Percentiles rank a stretch among this genome's conserved stretches.
Evolutionary conservation across 1,284 basidiomycete species (phyloP).

Genomic region (Ceratobasidium papillatum): DNA sequence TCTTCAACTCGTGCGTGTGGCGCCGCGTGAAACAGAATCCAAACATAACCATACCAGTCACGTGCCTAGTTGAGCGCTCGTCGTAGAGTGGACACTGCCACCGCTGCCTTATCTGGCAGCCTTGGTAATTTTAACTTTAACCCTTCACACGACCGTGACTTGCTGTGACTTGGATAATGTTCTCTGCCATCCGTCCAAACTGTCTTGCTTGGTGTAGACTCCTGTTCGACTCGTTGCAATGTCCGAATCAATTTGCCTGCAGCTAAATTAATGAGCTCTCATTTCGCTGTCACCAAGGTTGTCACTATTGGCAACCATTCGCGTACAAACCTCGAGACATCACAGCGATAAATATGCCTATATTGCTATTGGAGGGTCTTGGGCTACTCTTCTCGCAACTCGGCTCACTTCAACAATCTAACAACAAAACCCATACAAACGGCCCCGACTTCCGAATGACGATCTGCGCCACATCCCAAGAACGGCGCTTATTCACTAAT

Average conservation of each 20-base stretch:
- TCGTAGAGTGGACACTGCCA: background rate
- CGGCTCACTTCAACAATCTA: too few relatives aligned
- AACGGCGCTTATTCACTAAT: background rate
- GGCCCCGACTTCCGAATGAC: background rate
- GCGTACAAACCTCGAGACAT: background rate
- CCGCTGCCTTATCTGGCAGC: background rate
- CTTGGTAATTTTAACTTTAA: background rate
- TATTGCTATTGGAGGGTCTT: background rate
- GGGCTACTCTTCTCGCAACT: background rate
- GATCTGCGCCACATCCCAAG: background rate
- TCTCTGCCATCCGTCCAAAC: background rate
- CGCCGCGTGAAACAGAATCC: slow-evolving; percentile 33
- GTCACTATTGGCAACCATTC: background rate
- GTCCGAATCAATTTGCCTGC: background rate
- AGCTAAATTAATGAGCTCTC: background rate
- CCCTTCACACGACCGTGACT: background rate
- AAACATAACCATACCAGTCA: slow-evolving; percentile 27
- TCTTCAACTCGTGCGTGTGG: slow-evolving; percentile 39
- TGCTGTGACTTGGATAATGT: background rate
- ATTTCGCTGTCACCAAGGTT: background rate
- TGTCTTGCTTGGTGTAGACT: too few relatives aligned
- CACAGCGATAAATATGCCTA: too few relatives aligned
- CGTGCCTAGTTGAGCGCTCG: slow-evolving; percentile 9
- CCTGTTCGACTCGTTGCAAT: too few relatives aligned
- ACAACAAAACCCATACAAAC: too few relatives aligned